phyloP scores from a whole-genome alignment of 495 filamentous ascomycete species.

The Penicillium pancosmium region DNA sequence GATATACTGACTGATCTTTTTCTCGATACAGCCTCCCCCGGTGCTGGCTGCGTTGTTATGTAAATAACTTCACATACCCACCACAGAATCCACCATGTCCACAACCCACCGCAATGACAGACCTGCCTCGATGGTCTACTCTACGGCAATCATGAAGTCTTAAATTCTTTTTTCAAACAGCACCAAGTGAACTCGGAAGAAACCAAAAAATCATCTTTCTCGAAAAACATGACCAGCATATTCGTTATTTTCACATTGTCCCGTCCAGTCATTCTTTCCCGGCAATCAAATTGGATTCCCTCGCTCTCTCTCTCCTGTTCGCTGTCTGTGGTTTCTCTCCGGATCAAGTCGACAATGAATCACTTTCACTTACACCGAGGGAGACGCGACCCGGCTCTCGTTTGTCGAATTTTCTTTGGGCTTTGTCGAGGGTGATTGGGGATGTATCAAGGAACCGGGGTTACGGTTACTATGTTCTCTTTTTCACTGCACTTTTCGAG shows the following conservation, averaged over 20 bases:
- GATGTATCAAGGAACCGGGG: not conserved
- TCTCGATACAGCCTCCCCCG: conserved; percentile 32
- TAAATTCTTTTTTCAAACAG: not conserved
- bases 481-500: conserved; percentile 1
- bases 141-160: conserved; percentile 9
- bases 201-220: not conserved
- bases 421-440: not conserved
- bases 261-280: conserved; percentile 3
- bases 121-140: conserved; percentile 4
- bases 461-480: not conserved
- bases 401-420: not conserved
- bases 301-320: not conserved
- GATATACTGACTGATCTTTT: conserved; percentile 16
- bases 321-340: not conserved
- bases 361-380: not conserved
- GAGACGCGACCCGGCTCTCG: not conserved
- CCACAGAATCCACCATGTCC: conserved; percentile 8
- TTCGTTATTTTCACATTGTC: not conserved
- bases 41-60: conserved; percentile 46
- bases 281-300: not conserved
- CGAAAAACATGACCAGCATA: not conserved
- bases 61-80: conserved; percentile 24
- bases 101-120: conserved; percentile 4
- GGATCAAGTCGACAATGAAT: not conserved
- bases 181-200: not conserved